Evolutionary conservation across 2,329 filamentous ascomycete genomes (phyloP).

Genomic region (Sclerotiophoma versabilis): DNA sequence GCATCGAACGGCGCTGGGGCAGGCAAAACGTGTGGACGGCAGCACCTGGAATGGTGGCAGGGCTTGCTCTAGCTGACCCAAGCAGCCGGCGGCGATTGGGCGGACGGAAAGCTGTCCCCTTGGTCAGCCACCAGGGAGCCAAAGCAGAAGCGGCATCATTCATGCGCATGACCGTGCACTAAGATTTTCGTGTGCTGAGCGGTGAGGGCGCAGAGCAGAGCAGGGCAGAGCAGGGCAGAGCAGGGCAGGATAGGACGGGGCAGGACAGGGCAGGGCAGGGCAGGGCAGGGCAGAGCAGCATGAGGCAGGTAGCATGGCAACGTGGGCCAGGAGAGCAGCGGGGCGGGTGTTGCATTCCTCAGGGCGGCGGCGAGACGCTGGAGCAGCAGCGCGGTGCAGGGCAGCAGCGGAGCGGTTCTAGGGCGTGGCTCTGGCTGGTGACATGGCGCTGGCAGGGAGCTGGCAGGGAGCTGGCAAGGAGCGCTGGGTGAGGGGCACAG

Average conservation of each 20-base stretch:
- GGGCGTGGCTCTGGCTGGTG: constrained; percentile 6
- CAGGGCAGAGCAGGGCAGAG: background rate
- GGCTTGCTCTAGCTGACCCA: constrained; percentile 21
- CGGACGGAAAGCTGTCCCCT: constrained; percentile 6
- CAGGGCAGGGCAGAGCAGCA: constrained; percentile 11
- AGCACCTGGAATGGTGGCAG: constrained; percentile 8
- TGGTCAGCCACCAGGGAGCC: constrained; percentile 7
- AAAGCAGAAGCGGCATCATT: constrained; percentile 10
- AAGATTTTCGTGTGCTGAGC: constrained; percentile 10
- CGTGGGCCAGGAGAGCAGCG: background rate
- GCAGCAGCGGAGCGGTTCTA: constrained; percentile 1
- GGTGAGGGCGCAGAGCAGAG: constrained; percentile 13
- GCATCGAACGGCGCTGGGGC: constrained; percentile 13
- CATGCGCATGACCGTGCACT: constrained; percentile 14
- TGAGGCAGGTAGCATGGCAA: background rate
- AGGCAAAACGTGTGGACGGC: constrained; percentile 6
- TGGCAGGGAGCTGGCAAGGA: background rate
- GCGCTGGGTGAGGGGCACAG: constrained; percentile 8
- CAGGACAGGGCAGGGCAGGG: background rate
- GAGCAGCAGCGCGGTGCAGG: background rate
- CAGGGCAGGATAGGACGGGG: constrained; percentile 1
- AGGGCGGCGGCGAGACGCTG: constrained; percentile 8
- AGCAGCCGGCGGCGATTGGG: constrained; percentile 16
- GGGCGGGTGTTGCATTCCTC: background rate
- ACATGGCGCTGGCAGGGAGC: no score